A percentile compares a stretch with the other conserved stretches of the same genome.
phyloP scores from a whole-genome alignment of 2,329 filamentous ascomycete species.

The Ophiocordyceps camponoti-leonardi region DNA sequence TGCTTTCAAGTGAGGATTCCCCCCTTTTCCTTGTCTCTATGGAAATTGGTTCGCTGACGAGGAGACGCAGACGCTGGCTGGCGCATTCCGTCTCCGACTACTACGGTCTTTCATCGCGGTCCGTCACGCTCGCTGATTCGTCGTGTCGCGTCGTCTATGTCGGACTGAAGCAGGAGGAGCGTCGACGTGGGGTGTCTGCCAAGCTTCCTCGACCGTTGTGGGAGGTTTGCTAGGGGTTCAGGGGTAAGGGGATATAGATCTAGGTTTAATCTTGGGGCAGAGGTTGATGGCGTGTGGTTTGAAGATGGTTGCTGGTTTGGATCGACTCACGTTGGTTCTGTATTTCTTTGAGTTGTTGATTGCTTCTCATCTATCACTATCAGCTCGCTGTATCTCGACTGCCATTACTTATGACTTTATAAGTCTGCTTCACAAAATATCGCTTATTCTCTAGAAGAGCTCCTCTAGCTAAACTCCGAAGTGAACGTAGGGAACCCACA shows the following conservation, averaged over 20 bases:
- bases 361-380: too few species aligned
- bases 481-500: too few species aligned
- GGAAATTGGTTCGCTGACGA: background rate
- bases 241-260: background rate
- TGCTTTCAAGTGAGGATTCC: slow-evolving; percentile 55
- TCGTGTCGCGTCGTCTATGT: slow-evolving; percentile 70
- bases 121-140: slow-evolving; percentile 54
- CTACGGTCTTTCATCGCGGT: slow-evolving; percentile 76
- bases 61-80: slow-evolving; percentile 58
- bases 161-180: slow-evolving; percentile 38
- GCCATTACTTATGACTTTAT: too few species aligned
- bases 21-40: background rate
- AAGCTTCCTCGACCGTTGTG: slow-evolving; percentile 45
- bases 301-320: too few species aligned
- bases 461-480: too few species aligned
- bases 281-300: too few species aligned
- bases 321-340: too few species aligned
- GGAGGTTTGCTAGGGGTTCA: slow-evolving; percentile 32
- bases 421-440: too few species aligned
- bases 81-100: slow-evolving; percentile 86
- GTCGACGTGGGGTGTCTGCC: slow-evolving; percentile 8
- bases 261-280: too few species aligned
- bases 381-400: too few species aligned
- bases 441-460: too few species aligned
- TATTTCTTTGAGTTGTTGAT: too few species aligned